Conservation (phyloP, 441 rosid genomes). For the Aleurites moluccanus region DNA sequence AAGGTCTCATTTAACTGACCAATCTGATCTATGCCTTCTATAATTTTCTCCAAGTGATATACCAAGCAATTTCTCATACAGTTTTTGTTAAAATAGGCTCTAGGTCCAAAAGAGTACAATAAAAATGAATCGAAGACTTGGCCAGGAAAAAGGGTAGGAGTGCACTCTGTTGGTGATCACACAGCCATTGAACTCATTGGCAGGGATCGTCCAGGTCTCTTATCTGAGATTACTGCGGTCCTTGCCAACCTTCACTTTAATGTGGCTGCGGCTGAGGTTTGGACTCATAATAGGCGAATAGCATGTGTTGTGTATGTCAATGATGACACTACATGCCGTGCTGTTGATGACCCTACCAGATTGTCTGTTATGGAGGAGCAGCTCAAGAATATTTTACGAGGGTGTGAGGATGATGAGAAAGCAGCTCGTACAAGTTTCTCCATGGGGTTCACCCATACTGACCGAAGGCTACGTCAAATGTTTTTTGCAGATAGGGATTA, state of each 20-base stretch:
- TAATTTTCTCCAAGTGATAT: neutral
- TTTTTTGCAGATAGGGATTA: conserved; percentile 91
- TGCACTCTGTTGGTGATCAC: conserved; percentile 74
- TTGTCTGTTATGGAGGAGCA: conserved; percentile 72
- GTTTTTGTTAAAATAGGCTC: conserved; percentile 41
- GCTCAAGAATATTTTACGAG: conserved; percentile 68
- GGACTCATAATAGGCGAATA: conserved; percentile 86
- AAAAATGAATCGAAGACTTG: conserved; percentile 45
- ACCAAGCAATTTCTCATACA: neutral
- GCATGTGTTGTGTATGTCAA: conserved; percentile 84
- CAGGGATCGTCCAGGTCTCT: conserved; percentile 83
- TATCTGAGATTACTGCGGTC: conserved; percentile 81
- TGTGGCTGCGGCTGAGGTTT: conserved; percentile 92
- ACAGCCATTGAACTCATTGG: conserved; percentile 88
- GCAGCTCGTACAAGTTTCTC: conserved; percentile 65
- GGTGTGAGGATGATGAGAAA: conserved; percentile 69
- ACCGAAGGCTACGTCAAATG: conserved; percentile 89
- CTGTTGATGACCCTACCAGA: conserved; percentile 61
- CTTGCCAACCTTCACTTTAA: conserved; percentile 75
- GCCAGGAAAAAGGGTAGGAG: conserved; percentile 74
- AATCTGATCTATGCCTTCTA: neutral
- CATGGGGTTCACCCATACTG: conserved; percentile 84
- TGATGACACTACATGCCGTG: conserved; percentile 53
- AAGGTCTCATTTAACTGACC: neutral
- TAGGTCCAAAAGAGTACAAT: conserved; percentile 75